phyloP scores from a whole-genome alignment of 2,329 filamentous ascomycete species.

The Ophiosphaerella korrae region DNA sequence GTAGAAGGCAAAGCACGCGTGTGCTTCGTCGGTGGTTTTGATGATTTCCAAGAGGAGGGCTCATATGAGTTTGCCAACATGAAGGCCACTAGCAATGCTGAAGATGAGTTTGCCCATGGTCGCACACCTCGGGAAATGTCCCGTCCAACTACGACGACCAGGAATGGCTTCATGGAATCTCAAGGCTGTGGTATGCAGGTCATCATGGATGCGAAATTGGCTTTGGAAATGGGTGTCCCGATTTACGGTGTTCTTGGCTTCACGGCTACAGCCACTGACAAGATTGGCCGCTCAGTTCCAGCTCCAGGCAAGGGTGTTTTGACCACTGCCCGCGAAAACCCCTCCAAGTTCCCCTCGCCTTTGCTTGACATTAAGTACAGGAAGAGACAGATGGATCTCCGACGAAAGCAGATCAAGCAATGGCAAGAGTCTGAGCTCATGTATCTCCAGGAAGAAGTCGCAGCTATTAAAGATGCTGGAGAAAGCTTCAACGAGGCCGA shows the following conservation, averaged over 20 bases:
- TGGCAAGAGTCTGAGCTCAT: slow-evolving; percentile 96
- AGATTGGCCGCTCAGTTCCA: slow-evolving; percentile 96
- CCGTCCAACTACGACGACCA: slow-evolving; percentile 91
- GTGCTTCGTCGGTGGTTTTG: slow-evolving; percentile 97
- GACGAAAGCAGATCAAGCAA: slow-evolving; percentile 90
- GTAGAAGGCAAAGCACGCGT: slow-evolving; percentile 97
- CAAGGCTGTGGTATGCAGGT: slow-evolving; percentile 98
- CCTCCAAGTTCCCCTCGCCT: slow-evolving; percentile 91
- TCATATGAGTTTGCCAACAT: slow-evolving; percentile 99
- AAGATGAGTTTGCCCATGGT: slow-evolving; percentile 94
- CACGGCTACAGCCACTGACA: slow-evolving; percentile 95
- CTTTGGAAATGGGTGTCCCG: slow-evolving; percentile 96
- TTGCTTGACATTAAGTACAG: slow-evolving; percentile 98
- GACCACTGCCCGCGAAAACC: slow-evolving; percentile 89
- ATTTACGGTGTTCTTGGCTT: slow-evolving; percentile 94
- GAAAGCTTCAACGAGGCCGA: slow-evolving; percentile 77
- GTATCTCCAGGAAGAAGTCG: slow-evolving; percentile 89
- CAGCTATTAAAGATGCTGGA: slow-evolving; percentile 79
- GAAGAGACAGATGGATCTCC: slow-evolving; percentile 89
- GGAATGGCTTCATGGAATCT: slow-evolving; percentile 99
- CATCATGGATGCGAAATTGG: slow-evolving; percentile 96
- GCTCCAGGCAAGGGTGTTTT: slow-evolving; percentile 96
- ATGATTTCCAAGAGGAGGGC: slow-evolving; percentile 98
- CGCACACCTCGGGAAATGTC: slow-evolving; percentile 98
- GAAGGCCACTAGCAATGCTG: slow-evolving; percentile 98